Conservation (phyloP, 129 eudicot genomes). For the Arctium lappa region DNA sequence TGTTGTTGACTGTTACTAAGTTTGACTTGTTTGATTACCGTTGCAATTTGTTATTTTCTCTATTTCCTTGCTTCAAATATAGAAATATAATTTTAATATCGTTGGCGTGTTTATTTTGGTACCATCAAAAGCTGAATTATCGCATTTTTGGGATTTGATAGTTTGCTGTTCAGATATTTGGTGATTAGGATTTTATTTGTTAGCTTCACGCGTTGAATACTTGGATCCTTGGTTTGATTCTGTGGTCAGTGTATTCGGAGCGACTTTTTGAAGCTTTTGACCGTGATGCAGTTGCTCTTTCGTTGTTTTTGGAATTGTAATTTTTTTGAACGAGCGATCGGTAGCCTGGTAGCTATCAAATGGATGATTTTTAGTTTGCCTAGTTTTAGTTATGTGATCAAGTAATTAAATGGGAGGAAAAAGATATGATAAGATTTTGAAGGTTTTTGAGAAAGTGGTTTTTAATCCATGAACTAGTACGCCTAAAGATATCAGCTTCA, state of each 20-base stretch:
- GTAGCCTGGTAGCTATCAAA: neutral
- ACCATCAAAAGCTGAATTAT: neutral
- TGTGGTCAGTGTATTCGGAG: neutral
- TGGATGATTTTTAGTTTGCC: neutral
- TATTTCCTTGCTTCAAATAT: neutral
- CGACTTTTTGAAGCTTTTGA: neutral
- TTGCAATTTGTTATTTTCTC: neutral
- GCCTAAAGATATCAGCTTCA: neutral
- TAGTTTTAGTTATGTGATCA: neutral
- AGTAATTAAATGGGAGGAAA: neutral
- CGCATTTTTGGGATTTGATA: neutral
- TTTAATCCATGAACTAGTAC: neutral
- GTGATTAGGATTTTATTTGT: neutral
- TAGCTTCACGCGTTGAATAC: neutral
- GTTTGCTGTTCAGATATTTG: neutral
- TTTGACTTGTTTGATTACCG: constrained; percentile 5
- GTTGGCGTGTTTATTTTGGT: neutral
- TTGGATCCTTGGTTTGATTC: neutral
- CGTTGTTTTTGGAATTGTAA: neutral
- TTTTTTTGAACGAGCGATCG: neutral
- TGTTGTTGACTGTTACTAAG: neutral
- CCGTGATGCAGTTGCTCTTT: neutral
- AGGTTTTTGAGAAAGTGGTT: neutral
- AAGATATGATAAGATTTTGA: neutral
- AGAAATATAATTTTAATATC: neutral